These are phyloP conservation scores for Suillus americanus DNA, from an alignment of 768 basidiomycete genomes.

Conservation along the genomic window DNA sequence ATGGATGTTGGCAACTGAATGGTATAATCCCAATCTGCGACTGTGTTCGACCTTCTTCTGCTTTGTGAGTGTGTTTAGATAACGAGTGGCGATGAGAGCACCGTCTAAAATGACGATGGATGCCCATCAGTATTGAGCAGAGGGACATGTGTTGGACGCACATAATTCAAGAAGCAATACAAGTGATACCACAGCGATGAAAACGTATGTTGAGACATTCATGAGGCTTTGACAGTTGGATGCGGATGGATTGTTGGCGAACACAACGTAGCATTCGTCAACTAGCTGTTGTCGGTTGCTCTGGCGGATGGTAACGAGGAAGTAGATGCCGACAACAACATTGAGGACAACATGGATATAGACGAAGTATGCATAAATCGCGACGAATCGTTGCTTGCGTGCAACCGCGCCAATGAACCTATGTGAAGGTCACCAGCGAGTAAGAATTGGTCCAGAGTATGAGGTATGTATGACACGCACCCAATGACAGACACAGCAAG, in stretches of 20 bases:
- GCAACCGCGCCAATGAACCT: slow-evolving; percentile 58
- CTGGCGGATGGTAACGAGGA: slow-evolving; percentile 49
- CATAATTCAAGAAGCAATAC: slow-evolving; percentile 57
- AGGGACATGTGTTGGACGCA: slow-evolving; percentile 32
- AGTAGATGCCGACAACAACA: slow-evolving; percentile 49
- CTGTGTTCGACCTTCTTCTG: slow-evolving; percentile 46
- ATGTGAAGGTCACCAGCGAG: neutral
- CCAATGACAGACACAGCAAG: slow-evolving; percentile 56
- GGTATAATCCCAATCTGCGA: slow-evolving; percentile 32
- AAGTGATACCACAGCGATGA: slow-evolving; percentile 41
- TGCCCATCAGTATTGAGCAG: slow-evolving; percentile 4
- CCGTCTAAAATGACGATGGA: slow-evolving; percentile 40
- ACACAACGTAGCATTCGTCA: slow-evolving; percentile 45
- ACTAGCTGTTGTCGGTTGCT: slow-evolving; percentile 42
- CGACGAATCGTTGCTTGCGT: slow-evolving; percentile 60
- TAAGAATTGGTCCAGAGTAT: neutral
- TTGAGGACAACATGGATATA: slow-evolving; percentile 59
- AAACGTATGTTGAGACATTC: slow-evolving; percentile 43
- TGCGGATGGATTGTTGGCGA: slow-evolving; percentile 41
- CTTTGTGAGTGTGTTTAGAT: slow-evolving; percentile 49
- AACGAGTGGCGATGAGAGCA: slow-evolving; percentile 52
- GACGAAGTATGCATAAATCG: slow-evolving; percentile 54
- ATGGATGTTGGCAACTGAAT: slow-evolving; percentile 21
- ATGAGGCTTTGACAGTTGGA: slow-evolving; percentile 45
- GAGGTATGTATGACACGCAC: slow-evolving; percentile 33